Base-by-base conservation (phyloP, 75 land plant genomes). In the Sequoiadendron giganteum region DNA sequence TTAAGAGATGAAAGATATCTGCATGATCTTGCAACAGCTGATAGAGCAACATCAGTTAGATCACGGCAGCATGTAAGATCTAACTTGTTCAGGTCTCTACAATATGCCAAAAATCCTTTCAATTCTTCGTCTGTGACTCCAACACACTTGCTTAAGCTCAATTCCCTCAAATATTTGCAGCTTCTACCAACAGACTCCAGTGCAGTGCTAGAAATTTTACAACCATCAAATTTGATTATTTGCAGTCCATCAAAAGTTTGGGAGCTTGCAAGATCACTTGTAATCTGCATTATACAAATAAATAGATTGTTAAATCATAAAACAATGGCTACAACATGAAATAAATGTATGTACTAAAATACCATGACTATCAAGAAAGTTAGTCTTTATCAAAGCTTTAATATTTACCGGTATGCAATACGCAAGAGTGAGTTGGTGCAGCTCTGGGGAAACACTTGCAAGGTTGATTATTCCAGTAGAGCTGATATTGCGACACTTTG, bases 21-120 rank as follows among this genome's bases (percentile, higher is more conserved):
- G 89, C 99, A 98, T 55, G 92, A 91, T 48, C 75, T 90, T 61
- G 96, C 91, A 75, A 98, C 91, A 36, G 92, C 85, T 38, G 90
- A 90, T 70, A 98, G 36, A 34, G 94, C 90, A 32, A 85, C 45
- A 88, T 95, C 89, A 52, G 96, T 95, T 75, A 98, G 92, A 84
- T 92, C 96, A 42, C 95, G 93, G 86, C 99, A 98, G 77, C 99
- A 98, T 14, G 99, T 98, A 54, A 98, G 90, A 86, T 97, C 97
- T 15, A 98, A 88, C 90, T 95, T 97, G 85, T 87, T 90, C 89
- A 98, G 89, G 10, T 92, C 90, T 80, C 88, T 91, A 80, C 94
- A 95, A 77, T 94, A 93, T 28, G 77, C 65, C 32, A 94, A 92
- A 86, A 95, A 82, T 4, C 85, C 92, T 25, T 90, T 91, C 16